A percentile compares a stretch with the other conserved stretches of the same genome.
Evolutionary conservation across 805 yeast genomes (phyloP).

Genomic region (Suhomyces sp.): DNA sequence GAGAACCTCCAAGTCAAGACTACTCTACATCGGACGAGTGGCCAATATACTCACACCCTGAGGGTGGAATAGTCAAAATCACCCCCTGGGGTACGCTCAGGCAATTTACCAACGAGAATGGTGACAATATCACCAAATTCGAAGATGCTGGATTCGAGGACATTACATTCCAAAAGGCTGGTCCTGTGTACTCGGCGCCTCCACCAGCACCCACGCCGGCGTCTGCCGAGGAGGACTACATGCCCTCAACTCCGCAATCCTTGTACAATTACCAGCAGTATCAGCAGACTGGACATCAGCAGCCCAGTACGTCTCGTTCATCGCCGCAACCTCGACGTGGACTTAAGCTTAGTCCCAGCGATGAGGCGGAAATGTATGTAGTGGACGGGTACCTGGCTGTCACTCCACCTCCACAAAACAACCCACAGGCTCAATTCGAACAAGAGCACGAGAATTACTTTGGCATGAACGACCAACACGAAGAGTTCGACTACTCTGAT

Average conservation of each 20-base stretch:
- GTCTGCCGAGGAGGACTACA: conserved; percentile 4
- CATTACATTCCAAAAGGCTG: conserved; percentile 14
- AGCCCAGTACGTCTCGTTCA: not conserved
- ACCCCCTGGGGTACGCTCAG: conserved; percentile 65
- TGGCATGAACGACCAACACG: conserved; percentile 19
- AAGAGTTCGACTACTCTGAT: conserved; percentile 3
- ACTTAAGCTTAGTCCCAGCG: conserved; percentile 31
- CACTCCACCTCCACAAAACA: conserved; percentile 12
- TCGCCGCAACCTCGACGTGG: not conserved
- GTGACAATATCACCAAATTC: conserved; percentile 46
- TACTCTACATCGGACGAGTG: conserved; percentile 38
- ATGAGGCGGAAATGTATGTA: conserved; percentile 41
- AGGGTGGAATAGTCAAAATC: conserved; percentile 60
- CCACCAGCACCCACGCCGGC: conserved; percentile 2
- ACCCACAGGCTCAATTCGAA: conserved; percentile 13
- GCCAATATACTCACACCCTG: conserved; percentile 60
- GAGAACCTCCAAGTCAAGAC: conserved; percentile 14
- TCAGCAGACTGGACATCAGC: conserved; percentile 3
- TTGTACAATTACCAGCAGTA: conserved; percentile 8
- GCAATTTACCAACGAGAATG: conserved; percentile 42
- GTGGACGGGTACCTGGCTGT: conserved; percentile 29
- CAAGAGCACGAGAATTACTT: conserved; percentile 30
- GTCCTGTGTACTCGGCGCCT: not conserved
- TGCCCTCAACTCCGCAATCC: conserved; percentile 18
- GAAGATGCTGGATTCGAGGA: conserved; percentile 40